Evolutionary conservation across 2,329 filamentous ascomycete genomes (phyloP), one percentile per base, ranked within the genome.

Genomic region (Botryotinia calthae): DNA sequence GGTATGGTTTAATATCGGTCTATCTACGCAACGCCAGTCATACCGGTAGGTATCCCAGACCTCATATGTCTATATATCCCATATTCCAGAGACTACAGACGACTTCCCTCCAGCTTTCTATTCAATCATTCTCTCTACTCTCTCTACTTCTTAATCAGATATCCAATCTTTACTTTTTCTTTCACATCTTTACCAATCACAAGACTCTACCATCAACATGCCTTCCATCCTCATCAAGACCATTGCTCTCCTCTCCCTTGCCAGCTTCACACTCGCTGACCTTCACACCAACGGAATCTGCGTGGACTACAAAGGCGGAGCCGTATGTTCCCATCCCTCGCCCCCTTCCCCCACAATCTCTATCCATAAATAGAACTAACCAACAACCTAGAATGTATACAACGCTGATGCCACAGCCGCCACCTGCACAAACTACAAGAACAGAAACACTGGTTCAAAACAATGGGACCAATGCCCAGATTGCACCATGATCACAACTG

Each of bases 241-340:
- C 22, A 9, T 72, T 16, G 40, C 31, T 37, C 44, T 72, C n/a
- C 70, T 72, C 22, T 31, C 70, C 10, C 54, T 72, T 54, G 22
- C 54, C 70, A 40, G 63, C 54, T 46, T 72, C 42, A 51, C 70
- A 12, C 56, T 66, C 14, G 70, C 70, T 37, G 70, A 72, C n/a
- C 18, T 61, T 4, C 70, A 72, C 31, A 14, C 4, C 10, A 67
- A 31, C 18, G 62, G 51, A 14, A 31, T 67, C 4, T 72, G 70
- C 25, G 25, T 51, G 48, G 28, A 72, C 25, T 4, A 2, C 51
- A 34, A 44, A 4, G 14, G 7, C 16, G 70, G 25, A 10, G 20
- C 2, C 4, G 70, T 72, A 58, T 34, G 51, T 61, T 44, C 25
- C 28, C 12, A 40, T 46, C 14, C 14, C 34, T 58, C 48, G 25